A percentile compares a stretch with the other conserved stretches of the same genome.
Conservation (phyloP, 331 rosid species). For the Phaseolus coccineus region DNA sequence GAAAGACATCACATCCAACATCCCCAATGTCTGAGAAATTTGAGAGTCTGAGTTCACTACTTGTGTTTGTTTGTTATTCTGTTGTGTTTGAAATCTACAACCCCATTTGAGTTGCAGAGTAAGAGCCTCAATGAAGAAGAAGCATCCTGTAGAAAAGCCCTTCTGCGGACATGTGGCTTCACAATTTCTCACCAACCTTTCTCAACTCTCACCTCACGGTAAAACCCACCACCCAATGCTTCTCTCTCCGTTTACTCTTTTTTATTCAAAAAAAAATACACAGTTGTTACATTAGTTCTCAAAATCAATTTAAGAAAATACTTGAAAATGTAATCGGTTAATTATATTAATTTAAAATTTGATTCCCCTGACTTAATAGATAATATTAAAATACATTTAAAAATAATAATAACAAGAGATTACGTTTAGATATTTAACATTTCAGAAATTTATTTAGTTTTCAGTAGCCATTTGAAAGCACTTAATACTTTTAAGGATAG, state of each 20-base stretch:
- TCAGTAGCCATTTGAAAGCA: too few relatives aligned
- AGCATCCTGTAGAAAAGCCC: conserved; percentile 42
- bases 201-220: conserved; percentile 32
- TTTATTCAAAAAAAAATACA: too few relatives aligned
- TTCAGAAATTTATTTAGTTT: too few relatives aligned
- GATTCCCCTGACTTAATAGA: too few relatives aligned
- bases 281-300: too few relatives aligned
- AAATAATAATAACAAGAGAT: too few relatives aligned
- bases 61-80: background rate
- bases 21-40: conserved; percentile 30
- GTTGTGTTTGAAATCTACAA: conserved; percentile 10
- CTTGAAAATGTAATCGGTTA: too few relatives aligned
- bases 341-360: too few relatives aligned
- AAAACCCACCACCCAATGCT: conserved; percentile 4
- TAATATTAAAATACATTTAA: too few relatives aligned
- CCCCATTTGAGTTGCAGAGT: conserved; percentile 32
- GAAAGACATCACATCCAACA: conserved; percentile 62
- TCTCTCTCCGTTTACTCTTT: background rate
- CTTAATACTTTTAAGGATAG: too few relatives aligned
- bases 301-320: too few relatives aligned
- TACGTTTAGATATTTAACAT: too few relatives aligned
- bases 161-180: conserved; percentile 35
- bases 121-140: conserved; percentile 41
- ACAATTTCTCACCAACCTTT: background rate
- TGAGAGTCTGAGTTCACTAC: background rate